Base-by-base conservation (phyloP, 306 rosid species). In the Styphnolobium japonicum region DNA sequence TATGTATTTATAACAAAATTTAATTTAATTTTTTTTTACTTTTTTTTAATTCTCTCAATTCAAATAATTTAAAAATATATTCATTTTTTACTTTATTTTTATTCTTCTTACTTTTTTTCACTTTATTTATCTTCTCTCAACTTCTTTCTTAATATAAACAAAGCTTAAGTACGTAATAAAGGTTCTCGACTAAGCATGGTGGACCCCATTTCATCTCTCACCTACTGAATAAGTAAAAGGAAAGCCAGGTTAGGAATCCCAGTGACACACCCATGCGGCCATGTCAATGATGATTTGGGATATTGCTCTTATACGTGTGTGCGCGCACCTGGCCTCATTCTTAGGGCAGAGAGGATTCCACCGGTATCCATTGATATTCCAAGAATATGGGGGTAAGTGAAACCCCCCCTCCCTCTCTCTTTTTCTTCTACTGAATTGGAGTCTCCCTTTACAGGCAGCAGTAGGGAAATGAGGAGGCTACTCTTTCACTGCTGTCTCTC, bases 331-430 rank as follows among this genome's bases (percentile, higher is more conserved):
- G 11, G 42, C 67, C 11, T 6, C 21, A 15, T 60, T 29, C 9
- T 6, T 60, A 15, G 21, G 42, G 40, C 36, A 60, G 36, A 34
- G 67, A 60, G 86, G 88, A 81, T 79, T 86, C 88, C 45, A 76
- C 6, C 5, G 10, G 39, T 53, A 77, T 81, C 79, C 86, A 80
- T 45, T 76, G 71, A 77, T 81, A 89, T 84, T 87, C 93, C 89
- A 85, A 76, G 82, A 80, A 71, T 77, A 88, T 85, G 85, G 85
- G 73, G n/a, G n/a, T n/a, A n/a, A n/a, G n/a, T n/a, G n/a, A n/a
- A n/a, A n/a, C n/a, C n/a, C n/a, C n/a, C n/a, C n/a, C n/a, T n/a
- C n/a, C n/a, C n/a, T n/a, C n/a, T n/a, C n/a, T n/a, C n/a, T n/a
- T n/a, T n/a, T n/a, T n/a, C n/a, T n/a, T 27, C 25, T 48, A 34